Evolutionary conservation across 345 rosid genomes (phyloP), one percentile per base, ranked within the genome.

Genomic region (Schrenkiella parvula): DNA sequence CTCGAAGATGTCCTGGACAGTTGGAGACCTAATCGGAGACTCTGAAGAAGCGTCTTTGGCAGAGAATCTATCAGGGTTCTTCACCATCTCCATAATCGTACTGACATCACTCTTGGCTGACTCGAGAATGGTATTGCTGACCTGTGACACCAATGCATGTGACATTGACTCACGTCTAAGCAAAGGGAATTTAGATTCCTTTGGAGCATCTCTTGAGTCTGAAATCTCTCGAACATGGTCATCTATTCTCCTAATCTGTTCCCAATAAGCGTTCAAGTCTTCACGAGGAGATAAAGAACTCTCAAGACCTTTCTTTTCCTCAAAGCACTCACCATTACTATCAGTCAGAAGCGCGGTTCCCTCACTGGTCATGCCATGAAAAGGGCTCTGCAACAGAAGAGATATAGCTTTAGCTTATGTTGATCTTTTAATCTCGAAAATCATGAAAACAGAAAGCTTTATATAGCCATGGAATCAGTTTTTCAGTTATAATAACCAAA

Each of bases 1-100:
- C 80, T 90, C 96, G 41, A 75, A 87, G n/a, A 83, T 63, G 64
- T 90, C 97, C 17, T 83, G 89, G 1, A 88, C 78, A 68, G 72
- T 70, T 4, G 85, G 53, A 60, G 72, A 74, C 8, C 10, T 9
- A 59, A 22, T 18, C 3, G 31, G 37, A 25, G 55, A 8, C 57
- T 76, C 71, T 6, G 11, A 37, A n/a, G 32, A 60, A 2, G 60
- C 66, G 44, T 78, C 80, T 55, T 35, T 82, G 5, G 58, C 74
- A 43, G 12, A 12, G 29, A 41, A 58, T 26, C 26, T 72, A 5
- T 72, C 80, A 22, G 55, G 46, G 62, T 71, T 73, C 39, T 73
- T 74, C 55, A 81, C 64, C 47, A 78, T 72, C 39, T 78, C 86
- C 68, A 75, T 68, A 3, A 64, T 72, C 35, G 54, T 17, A 15